Evolutionary conservation across 2,329 filamentous ascomycete genomes (phyloP).

Genomic region (Colletotrichum eremochloae): DNA sequence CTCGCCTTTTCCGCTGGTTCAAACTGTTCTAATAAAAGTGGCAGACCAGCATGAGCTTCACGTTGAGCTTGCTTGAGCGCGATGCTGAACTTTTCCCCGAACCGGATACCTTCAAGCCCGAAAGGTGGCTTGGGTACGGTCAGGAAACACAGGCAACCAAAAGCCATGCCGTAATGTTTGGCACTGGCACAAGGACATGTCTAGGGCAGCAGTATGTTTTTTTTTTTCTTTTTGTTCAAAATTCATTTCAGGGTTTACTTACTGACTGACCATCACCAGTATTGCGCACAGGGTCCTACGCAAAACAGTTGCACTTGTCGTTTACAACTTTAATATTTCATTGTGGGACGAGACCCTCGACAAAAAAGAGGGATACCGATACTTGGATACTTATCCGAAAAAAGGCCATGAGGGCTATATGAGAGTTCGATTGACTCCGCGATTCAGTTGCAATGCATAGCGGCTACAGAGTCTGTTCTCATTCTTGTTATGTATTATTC

Average conservation of each 20-base stretch:
- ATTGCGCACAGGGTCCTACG: conserved; percentile 42
- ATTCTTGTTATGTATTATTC: background rate
- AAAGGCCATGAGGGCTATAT: conserved; percentile 38
- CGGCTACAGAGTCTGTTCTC: background rate
- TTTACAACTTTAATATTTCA: conserved; percentile 43
- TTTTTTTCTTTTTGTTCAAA: no score
- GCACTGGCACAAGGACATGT: conserved; percentile 43
- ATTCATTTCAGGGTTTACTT: background rate
- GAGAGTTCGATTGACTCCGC: conserved; percentile 27
- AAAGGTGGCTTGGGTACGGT: conserved; percentile 39
- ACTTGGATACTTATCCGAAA: conserved; percentile 40
- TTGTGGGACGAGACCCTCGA: conserved; percentile 32
- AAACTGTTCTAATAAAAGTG: background rate
- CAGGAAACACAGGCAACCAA: conserved; percentile 9
- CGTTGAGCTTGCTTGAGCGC: conserved; percentile 36
- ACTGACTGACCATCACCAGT: background rate
- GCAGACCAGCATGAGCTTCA: conserved; percentile 42
- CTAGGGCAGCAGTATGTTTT: conserved; percentile 41
- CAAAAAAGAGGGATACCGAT: conserved; percentile 22
- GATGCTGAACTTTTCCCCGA: conserved; percentile 35
- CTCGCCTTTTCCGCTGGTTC: no score
- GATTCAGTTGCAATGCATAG: conserved; percentile 27
- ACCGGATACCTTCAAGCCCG: conserved; percentile 37
- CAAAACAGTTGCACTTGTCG: conserved; percentile 36
- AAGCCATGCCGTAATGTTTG: conserved; percentile 31